Evolutionary conservation across 768 basidiomycete genomes (phyloP), one percentile per base, ranked within the genome.

Genomic region (Boletus rufocinnamomeus): DNA sequence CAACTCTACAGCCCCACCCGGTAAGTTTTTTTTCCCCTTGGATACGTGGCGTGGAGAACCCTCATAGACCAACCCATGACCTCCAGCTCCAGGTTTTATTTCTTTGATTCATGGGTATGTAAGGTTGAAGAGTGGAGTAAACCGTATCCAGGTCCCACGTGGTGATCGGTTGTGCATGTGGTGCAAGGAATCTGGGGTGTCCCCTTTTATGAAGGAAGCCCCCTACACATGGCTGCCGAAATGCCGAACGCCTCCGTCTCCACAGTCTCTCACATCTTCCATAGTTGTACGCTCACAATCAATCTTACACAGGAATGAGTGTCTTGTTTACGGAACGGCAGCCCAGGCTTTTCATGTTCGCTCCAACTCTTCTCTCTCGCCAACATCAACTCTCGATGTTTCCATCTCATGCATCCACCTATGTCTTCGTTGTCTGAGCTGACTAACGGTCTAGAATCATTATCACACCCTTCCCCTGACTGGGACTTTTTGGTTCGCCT

Each of bases 231-330:
- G 59, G 58, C 51, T 50, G 71, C 71, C 71, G 71, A 74, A 52
- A 72, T 72, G 71, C 71, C 71, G 71, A 73, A 43, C 52, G 41
- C 62, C 63, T 61, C 57, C 46, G 56, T 72, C 67, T 72, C 71
- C 71, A 73, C 71, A 74, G 19, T 74, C 69, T 74, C 72, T 63
- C 72, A 72, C 60, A 28, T 59, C 54, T 61, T 57, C 65, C 50
- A 63, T 65, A 71, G 57, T 63, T 65, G 60, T 71, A 56, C 27
- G 46, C 68, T 66, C 63, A 61, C 63, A 49, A 72, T 71, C 63
- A 68, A 63, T 74, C 63, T 69, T 65, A 63, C 63, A 72, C 69
- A 63, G 67, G 69, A 69, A 71, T 64, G 66, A 59, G 68, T 61
- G 57, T 64, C 44, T 59, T 62, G 63, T 60, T 72, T 72, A 72